These are phyloP conservation scores for Malania oleifera DNA, from an alignment of 164 flowering plant genomes.

Conservation along the genomic window DNA sequence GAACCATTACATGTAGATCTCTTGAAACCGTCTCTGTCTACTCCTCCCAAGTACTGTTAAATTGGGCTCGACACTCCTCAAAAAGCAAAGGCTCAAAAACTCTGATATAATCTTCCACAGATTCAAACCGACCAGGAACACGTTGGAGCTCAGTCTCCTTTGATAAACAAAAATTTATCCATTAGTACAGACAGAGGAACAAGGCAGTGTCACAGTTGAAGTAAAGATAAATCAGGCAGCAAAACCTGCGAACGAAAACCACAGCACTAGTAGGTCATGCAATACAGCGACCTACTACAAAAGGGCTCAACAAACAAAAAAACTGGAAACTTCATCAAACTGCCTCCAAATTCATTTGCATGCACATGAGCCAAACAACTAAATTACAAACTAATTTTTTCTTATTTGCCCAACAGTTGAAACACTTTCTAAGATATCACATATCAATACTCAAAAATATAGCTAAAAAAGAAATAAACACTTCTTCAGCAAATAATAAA, in stretches of 20 bases:
- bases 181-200: not conserved
- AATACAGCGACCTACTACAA: no score
- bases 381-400: not conserved
- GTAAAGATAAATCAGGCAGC: not conserved
- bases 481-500: not conserved
- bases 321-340: not conserved
- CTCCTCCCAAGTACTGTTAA: slow-evolving; percentile 95
- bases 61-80: slow-evolving; percentile 98
- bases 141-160: slow-evolving; percentile 85
- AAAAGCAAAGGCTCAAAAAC: slow-evolving; percentile 98
- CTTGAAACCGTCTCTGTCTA: slow-evolving; percentile 52
- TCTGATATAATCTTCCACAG: slow-evolving; percentile 87
- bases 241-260: not conserved
- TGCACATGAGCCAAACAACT: not conserved
- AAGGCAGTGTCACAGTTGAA: not conserved
- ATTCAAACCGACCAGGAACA: slow-evolving; percentile 91
- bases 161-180: slow-evolving; percentile 29
- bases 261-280: not conserved
- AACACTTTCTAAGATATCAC: not conserved
- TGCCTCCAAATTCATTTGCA: not conserved
- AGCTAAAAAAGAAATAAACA: not conserved
- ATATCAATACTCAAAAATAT: not conserved
- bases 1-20: slow-evolving; percentile 71
- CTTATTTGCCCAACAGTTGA: not conserved
- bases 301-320: not conserved